Base-by-base conservation (phyloP, 2,329 filamentous ascomycete genomes). In the Cryphonectria naterciae region DNA sequence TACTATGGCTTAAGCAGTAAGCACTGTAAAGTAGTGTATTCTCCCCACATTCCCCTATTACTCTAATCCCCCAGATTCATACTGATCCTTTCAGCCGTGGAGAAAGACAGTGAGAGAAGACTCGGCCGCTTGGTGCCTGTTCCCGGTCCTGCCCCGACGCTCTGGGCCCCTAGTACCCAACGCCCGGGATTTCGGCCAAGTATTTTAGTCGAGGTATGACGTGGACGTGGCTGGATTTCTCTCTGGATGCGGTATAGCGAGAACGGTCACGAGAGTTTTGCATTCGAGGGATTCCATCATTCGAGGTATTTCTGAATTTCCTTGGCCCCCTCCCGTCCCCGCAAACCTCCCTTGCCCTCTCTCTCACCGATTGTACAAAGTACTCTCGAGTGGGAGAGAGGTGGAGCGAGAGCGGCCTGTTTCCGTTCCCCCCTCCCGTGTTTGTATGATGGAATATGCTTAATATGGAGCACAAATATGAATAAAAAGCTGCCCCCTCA, bases 211-310 rank as follows among this genome's bases (percentile, higher is more conserved):
- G 17, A n/a, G 35, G 58, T 37, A 68, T 65, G 64, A 65, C 64
- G 64, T 65, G 46, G 46, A 15, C 10, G 64, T 65, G 64, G 64
- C 64, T 65, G 64, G 64, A 32, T 56, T 17, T 13, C 6, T 10
- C 15, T 10, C 62, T 46, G 32, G 28, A 65, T 35, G 28, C 64
- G 64, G 64, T 35, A 54, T 65, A 32, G 64, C 28, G 10, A 17
- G 46, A 64, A 32, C 25, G 19, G 32, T 65, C 43, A 65, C 64
- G 43, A 65, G 64, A 65, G 46, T 65, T 54, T 54, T 22, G n/a
- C 22, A 32, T 15, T 65, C 43, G 32, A 52, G 46, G 32, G 35
- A 35, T 54, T 56, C 37, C 63, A 49, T 49, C 46, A 49, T 49
- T 49, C 46, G 19, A 52, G 46, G 28, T 39, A 35, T 54, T 65